Evolutionary conservation across 257 asterid species (phyloP).

Genomic region (Solanum paucissectum): DNA sequence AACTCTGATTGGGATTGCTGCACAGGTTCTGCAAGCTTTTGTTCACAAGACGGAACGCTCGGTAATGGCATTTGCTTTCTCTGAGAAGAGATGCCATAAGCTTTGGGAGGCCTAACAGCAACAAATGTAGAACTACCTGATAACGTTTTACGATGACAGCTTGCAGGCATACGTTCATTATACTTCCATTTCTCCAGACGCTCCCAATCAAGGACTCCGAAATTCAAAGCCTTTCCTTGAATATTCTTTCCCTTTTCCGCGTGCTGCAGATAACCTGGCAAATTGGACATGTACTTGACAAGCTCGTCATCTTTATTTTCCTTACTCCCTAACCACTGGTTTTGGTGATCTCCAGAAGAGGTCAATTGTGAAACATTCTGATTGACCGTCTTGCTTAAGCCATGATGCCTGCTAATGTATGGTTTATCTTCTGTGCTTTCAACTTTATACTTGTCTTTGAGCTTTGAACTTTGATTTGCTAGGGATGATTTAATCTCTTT

Average conservation of each 20-base stretch:
- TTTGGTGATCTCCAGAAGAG: constrained; percentile 23
- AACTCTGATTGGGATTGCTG: constrained; percentile 27
- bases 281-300: constrained; percentile 80
- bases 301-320: constrained; percentile 56
- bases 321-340: constrained; percentile 11
- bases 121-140: constrained; percentile 16
- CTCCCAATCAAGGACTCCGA: constrained; percentile 95
- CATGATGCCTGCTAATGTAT: constrained; percentile 16
- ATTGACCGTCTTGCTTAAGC: constrained; percentile 12
- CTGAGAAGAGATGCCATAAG: constrained; percentile 1
- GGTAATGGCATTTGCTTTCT: constrained; percentile 22
- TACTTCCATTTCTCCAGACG: constrained; percentile 81
- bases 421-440: constrained; percentile 35
- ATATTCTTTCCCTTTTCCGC: constrained; percentile 44
- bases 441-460: constrained; percentile 16
- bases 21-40: constrained; percentile 10
- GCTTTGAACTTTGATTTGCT: constrained; percentile 9
- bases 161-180: constrained; percentile 56
- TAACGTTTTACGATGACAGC: constrained; percentile 29
- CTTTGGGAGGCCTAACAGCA: constrained; percentile 28
- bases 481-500: constrained; percentile 7
- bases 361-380: constrained; percentile 18
- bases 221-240: constrained; percentile 77
- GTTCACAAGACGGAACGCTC: constrained; percentile 13
- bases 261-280: constrained; percentile 75